Conservation (phyloP, 192 early-diverging fungal genomes). For the Entomortierella beljakovae region DNA sequence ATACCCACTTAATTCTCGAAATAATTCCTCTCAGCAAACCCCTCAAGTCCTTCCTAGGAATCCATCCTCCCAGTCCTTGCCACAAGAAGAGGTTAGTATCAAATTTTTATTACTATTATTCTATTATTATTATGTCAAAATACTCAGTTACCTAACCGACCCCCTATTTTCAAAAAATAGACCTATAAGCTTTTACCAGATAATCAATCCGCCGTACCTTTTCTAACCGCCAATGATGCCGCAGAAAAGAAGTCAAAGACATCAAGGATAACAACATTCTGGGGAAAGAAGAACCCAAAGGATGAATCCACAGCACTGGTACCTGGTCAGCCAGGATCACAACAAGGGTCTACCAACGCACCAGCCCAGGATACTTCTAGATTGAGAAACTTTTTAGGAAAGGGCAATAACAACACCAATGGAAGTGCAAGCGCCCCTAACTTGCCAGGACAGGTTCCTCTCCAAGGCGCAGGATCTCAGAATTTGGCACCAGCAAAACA, state of each 20-base stretch:
- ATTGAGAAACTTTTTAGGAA: slow-evolving; percentile 24
- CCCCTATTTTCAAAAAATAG: neutral
- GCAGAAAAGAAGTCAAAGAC: slow-evolving; percentile 46
- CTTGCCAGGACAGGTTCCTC: neutral
- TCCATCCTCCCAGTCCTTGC: slow-evolving; percentile 32
- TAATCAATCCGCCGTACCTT: slow-evolving; percentile 1
- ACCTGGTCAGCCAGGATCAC: slow-evolving; percentile 3
- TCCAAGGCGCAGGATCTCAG: neutral
- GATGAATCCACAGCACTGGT: slow-evolving; percentile 10
- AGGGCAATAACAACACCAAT: slow-evolving; percentile 10
- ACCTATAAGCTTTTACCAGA: slow-evolving; percentile 16
- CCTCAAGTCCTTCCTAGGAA: slow-evolving; percentile 23
- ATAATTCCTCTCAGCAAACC: slow-evolving; percentile 16
- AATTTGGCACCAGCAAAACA: slow-evolving; percentile 19
- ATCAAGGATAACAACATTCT: slow-evolving; percentile 53
- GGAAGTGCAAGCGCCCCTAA: neutral
- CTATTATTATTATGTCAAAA: neutral
- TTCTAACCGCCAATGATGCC: slow-evolving; percentile 11
- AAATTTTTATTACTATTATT: neutral
- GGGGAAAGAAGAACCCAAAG: slow-evolving; percentile 39
- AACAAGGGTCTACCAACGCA: neutral
- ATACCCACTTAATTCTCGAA: neutral
- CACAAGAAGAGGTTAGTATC: slow-evolving; percentile 35
- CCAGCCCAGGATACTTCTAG: slow-evolving; percentile 21
- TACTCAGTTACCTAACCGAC: neutral